These are phyloP conservation scores for Aphanoascus verrucosus DNA, from an alignment of 2,329 filamentous ascomycete genomes.

Conservation along the genomic window DNA sequence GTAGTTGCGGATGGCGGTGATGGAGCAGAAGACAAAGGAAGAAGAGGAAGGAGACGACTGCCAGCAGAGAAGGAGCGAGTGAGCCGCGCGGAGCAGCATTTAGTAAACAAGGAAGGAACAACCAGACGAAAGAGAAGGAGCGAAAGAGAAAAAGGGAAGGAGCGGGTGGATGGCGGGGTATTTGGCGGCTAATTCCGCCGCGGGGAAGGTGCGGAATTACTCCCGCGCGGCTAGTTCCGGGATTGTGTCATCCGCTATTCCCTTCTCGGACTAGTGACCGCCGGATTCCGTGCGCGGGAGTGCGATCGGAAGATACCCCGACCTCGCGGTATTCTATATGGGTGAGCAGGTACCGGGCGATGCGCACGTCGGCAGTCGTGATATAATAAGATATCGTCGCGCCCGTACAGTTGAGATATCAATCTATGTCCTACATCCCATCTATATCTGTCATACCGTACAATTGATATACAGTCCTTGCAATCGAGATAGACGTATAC, in stretches of 20 bases:
- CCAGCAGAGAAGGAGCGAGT: not conserved
- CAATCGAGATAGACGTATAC: not conserved
- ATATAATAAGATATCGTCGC: not conserved
- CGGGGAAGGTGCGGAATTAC: conserved; percentile 10
- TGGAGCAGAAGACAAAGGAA: conserved; percentile 7
- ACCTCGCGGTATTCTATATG: not conserved
- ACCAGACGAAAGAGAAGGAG: not conserved
- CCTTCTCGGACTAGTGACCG: not conserved
- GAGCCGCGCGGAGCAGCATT: not conserved
- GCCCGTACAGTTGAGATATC: not conserved
- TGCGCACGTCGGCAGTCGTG: not conserved
- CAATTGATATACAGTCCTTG: not conserved
- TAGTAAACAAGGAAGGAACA: not conserved
- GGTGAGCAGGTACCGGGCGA: not conserved
- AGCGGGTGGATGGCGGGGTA: too few relatives aligned
- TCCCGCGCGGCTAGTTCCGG: conserved; percentile 13
- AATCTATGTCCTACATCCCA: too few relatives aligned
- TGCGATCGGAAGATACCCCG: not conserved
- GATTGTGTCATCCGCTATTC: conserved; percentile 1
- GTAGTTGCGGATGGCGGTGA: conserved; percentile 2
- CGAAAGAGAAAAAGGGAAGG: not conserved
- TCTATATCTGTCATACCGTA: not conserved
- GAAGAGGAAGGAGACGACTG: not conserved
- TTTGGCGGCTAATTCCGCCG: not conserved
- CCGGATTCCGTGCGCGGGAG: not conserved